Evolutionary conservation across 805 yeast species (phyloP).

Genomic region (Diddensiella santjacobensis): DNA sequence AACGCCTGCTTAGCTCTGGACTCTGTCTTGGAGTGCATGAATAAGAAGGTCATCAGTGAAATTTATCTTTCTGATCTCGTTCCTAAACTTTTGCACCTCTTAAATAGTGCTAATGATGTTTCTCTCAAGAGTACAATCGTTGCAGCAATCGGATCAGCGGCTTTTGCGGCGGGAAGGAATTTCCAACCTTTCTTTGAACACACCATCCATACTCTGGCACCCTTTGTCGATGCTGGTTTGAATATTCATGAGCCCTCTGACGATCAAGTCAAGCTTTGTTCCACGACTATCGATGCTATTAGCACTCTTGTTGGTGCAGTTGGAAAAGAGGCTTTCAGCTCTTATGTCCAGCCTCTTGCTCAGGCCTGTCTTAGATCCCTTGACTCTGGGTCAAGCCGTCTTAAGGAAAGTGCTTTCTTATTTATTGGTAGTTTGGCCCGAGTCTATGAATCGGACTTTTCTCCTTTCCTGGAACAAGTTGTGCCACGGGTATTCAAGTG

Average conservation of each 20-base stretch:
- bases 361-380: constrained; percentile 82
- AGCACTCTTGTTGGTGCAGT: constrained; percentile 96
- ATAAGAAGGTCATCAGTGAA: constrained; percentile 73
- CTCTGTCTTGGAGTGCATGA: constrained; percentile 86
- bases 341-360: constrained; percentile 82
- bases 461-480: constrained; percentile 76
- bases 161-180: constrained; percentile 87
- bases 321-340: constrained; percentile 82
- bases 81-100: constrained; percentile 82
- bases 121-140: constrained; percentile 59
- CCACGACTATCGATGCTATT: constrained; percentile 86
- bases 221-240: constrained; percentile 52
- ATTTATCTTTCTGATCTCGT: constrained; percentile 82
- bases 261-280: constrained; percentile 87
- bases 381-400: constrained; percentile 71
- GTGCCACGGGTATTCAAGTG: constrained; percentile 82
- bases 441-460: constrained; percentile 87
- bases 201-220: constrained; percentile 77
- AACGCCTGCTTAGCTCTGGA: constrained; percentile 90
- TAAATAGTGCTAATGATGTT: constrained; percentile 61
- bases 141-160: constrained; percentile 95
- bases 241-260: constrained; percentile 74
- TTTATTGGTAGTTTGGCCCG: constrained; percentile 91
- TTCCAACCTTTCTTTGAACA: constrained; percentile 82
- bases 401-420: constrained; percentile 92